Base-by-base conservation (phyloP, 371 early-diverging fungal genomes). In the Syncephalis fuscata region DNA sequence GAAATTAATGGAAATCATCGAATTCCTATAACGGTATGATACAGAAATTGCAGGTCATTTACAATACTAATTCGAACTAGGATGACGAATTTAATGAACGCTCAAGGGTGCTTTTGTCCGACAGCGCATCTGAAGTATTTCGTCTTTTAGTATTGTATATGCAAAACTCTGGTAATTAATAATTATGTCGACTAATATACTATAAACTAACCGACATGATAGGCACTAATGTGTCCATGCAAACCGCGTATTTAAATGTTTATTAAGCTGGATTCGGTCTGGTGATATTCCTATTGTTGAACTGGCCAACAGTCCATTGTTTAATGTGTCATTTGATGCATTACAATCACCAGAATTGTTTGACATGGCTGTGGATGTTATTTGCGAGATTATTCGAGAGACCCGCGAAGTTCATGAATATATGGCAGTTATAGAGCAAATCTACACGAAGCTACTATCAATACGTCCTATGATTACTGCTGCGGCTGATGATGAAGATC, bases 341-440 rank as follows among this genome's bases (percentile, higher is more conserved):
- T 61, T 90, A 19, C 62, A 66, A 15, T 66, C 74, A 38, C 74
- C 73, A 2, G 66, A 68, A 1, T 64, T 90, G 24, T 88, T 85
- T 60, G 92, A 94, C 48, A 69, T 73, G 1, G 83, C 88, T 0
- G 82, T 80, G 0, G 93, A 93, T 58, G 71, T 89, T 2, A 63
- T 84, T 2, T 82, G 82, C 47, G 83, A 82, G 50, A 71, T 94
- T 22, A 78, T 91, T 27, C 70, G 71, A 50, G 81, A 82, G 53
- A 76, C 85, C 8, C 62, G 68, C 47, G 88, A 82, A 40, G 71
- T 74, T 23, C 58, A 60, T 21, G 64, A 69, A 21, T 66, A 59
- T 16, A 62, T 64, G 58, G 56, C 61, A 0, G 52, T 71, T 5
- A 76, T 88, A 26, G 68, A 83, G 32, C 57, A 63, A 38, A 70